These are phyloP conservation scores for Abelmoschus esculentus DNA, from an alignment of 345 rosid genomes.

Conservation along the genomic window DNA sequence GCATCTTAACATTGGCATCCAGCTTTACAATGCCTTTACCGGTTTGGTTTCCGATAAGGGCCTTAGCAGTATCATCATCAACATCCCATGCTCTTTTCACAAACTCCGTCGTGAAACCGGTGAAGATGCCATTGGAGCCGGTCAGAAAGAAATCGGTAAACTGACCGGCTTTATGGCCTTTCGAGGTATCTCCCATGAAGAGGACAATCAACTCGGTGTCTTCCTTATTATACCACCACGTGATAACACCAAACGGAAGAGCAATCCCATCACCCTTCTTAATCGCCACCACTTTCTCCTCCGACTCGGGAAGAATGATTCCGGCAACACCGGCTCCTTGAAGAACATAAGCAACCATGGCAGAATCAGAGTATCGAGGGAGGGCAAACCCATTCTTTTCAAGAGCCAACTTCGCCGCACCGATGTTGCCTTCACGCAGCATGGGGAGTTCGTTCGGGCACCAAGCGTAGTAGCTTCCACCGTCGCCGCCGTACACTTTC, in stretches of 20 bases:
- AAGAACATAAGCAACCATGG: slow-evolving; percentile 84
- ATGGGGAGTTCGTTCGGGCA: slow-evolving; percentile 66
- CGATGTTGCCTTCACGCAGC: slow-evolving; percentile 49
- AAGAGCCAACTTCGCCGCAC: too few relatives aligned
- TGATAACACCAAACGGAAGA: slow-evolving; percentile 79
- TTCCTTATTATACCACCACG: slow-evolving; percentile 90
- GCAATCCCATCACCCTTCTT: slow-evolving; percentile 86
- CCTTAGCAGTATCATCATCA: slow-evolving; percentile 31
- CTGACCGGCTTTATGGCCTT: slow-evolving; percentile 64
- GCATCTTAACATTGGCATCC: slow-evolving; percentile 40
- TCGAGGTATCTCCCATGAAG: slow-evolving; percentile 74
- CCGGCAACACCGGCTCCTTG: slow-evolving; percentile 74
- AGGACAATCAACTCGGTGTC: slow-evolving; percentile 72
- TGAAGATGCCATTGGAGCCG: slow-evolving; percentile 70
- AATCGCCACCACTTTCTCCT: slow-evolving; percentile 69
- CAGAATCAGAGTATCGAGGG: too few relatives aligned
- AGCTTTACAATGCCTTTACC: slow-evolving; percentile 65
- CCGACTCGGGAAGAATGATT: slow-evolving; percentile 70
- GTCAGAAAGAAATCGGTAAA: slow-evolving; percentile 75
- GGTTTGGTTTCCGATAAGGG: slow-evolving; percentile 44
- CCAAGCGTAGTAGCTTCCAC: slow-evolving; percentile 82
- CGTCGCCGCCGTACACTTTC: slow-evolving; percentile 58
- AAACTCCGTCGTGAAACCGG: slow-evolving; percentile 72
- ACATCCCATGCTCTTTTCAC: slow-evolving; percentile 72
- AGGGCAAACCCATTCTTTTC: too few relatives aligned